Percentiles rank a stretch among this genome's conserved stretches.
Conservation (phyloP, 1,284 basidiomycete genomes). For the Trichosporon ovoides region DNA sequence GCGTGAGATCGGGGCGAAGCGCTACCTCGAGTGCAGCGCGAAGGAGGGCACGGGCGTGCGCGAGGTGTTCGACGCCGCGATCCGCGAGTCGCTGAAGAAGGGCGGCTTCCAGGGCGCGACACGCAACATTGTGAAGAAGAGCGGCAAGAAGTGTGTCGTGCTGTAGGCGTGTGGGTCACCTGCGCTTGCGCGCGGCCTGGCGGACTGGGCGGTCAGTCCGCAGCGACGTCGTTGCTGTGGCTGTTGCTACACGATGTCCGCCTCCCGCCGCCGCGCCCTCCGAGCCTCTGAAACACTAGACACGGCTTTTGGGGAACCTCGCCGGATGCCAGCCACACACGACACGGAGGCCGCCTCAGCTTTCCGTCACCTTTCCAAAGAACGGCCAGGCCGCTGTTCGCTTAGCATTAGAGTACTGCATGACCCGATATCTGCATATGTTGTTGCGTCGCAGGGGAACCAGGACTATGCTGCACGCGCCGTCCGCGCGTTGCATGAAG, state of each 20-base stretch:
- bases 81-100: constrained; percentile 74
- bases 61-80: constrained; percentile 85
- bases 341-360: background rate
- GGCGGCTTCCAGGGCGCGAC: constrained; percentile 62
- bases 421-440: constrained; percentile 9
- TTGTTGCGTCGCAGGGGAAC: background rate
- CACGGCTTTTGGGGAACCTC: too few relatives aligned
- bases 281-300: background rate
- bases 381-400: constrained; percentile 11
- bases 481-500: too few relatives aligned
- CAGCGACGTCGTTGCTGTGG: too few relatives aligned
- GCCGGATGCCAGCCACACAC: background rate
- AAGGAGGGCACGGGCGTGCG: constrained; percentile 84
- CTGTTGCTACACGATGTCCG: background rate
- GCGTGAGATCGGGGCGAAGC: constrained; percentile 82
- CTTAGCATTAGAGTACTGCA: constrained; percentile 16
- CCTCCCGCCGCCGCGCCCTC: background rate
- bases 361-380: background rate
- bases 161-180: constrained; percentile 50
- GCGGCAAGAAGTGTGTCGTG: constrained; percentile 73
- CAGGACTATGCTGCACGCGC: background rate
- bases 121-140: constrained; percentile 56
- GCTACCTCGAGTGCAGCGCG: constrained; percentile 89
- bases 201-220: background rate
- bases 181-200: background rate